Evolutionary conservation across 495 filamentous ascomycete species (phyloP), one percentile per base, ranked within the genome.

Genomic region (Penicillium maclennaniae): DNA sequence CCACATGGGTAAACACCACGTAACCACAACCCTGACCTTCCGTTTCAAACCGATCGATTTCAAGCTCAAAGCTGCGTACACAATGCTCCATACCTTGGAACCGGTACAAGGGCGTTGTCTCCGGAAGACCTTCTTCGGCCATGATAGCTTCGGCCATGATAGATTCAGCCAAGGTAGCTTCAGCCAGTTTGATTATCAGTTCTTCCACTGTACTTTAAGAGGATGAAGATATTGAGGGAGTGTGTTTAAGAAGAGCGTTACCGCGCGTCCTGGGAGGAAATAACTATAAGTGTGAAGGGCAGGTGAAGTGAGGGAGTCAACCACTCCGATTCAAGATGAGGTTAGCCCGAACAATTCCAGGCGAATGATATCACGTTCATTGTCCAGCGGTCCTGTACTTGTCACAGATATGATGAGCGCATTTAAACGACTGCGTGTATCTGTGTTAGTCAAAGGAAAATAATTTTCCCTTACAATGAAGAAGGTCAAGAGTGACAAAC

Each of bases 301-400:
- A 23, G 23, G 2, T 23, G 23, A 23, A 23, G 5, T 23, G 23
- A 23, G 5, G 23, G 2, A 23, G 23, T 23, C 2, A 23, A 23
- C 23, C 23, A 23, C 23, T 23, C 23, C 23, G 2, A 23, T 23
- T 23, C 23, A 2, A 23, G 23, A 23, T 23, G 23, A 2, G 23
- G 23, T 23, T 23, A 23, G 23, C 23, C 23, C 5, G 23, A 5
- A 23, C 2, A 5, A 23, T 5, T 23, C 49, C 43, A 25, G 51
- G 34, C 61, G 54, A 61, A 64, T 64, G 21, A 53, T 19, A 43
- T 20, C 23, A 25, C 42, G 16, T 43, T 21, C n/a, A 53, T 61
- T 61, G 50, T 26, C 47, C 51, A 66, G 47, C 52, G 51, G 48
- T 57, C 48, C 56, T 47, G 9, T 38, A 41, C 39, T 59, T 38